Percentiles rank a stretch among this genome's conserved stretches.
phyloP scores from a whole-genome alignment of 2,329 filamentous ascomycete species.

The Diaporthe nobilis region DNA sequence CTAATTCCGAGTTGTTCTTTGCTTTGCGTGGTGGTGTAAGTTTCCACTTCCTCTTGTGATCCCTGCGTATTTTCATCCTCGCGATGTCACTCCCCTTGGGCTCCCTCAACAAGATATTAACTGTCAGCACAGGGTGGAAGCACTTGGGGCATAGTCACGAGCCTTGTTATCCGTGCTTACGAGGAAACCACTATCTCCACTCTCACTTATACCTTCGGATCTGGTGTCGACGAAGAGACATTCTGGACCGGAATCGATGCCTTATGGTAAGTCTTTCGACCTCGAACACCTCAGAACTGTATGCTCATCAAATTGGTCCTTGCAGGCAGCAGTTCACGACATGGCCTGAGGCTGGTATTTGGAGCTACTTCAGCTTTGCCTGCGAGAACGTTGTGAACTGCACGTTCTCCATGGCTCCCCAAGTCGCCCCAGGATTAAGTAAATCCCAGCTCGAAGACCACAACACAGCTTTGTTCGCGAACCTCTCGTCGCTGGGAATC shows the following conservation, averaged over 20 bases:
- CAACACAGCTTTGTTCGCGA: slow-evolving; percentile 57
- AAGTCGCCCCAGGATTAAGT: slow-evolving; percentile 37
- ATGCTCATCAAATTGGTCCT: neutral
- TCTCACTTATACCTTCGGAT: slow-evolving; percentile 49
- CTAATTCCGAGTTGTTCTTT: slow-evolving; percentile 64
- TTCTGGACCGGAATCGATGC: slow-evolving; percentile 51
- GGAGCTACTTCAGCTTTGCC: slow-evolving; percentile 17
- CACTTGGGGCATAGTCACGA: slow-evolving; percentile 56
- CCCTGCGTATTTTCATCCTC: neutral
- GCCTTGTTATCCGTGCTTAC: slow-evolving; percentile 45
- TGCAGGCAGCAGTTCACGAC: slow-evolving; percentile 15
- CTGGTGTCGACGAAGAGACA: slow-evolving; percentile 61
- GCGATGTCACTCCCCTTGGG: neutral
- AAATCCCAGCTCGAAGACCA: slow-evolving; percentile 26
- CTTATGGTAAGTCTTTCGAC: neutral
- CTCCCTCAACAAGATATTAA: neutral
- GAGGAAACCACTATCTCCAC: slow-evolving; percentile 44
- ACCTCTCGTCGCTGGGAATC: slow-evolving; percentile 54
- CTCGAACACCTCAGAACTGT: accelerated
- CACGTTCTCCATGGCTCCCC: slow-evolving; percentile 39
- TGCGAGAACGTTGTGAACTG: slow-evolving; percentile 1
- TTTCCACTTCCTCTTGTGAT: neutral
- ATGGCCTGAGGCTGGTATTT: slow-evolving; percentile 38
- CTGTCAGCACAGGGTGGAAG: slow-evolving; percentile 49
- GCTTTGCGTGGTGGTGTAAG: slow-evolving; percentile 60